Conservation (phyloP, 2,329 filamentous ascomycete genomes). For the Fusarium cicatricum region DNA sequence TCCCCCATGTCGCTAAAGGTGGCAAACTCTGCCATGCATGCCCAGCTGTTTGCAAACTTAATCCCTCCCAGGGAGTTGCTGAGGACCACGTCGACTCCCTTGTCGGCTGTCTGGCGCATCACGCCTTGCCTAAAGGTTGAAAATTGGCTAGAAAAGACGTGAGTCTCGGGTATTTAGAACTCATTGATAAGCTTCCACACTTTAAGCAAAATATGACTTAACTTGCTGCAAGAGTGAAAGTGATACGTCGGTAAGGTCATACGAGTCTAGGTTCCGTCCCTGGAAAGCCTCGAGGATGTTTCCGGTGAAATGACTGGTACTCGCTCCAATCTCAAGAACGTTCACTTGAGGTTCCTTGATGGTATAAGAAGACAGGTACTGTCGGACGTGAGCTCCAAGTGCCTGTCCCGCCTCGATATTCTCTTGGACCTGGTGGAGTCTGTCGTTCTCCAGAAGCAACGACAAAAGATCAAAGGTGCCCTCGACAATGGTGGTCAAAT, state of each 20-base stretch:
- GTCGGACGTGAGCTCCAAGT: not conserved
- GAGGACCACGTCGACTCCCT: not conserved
- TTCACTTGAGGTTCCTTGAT: not conserved
- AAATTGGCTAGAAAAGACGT: not conserved
- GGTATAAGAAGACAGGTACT: conserved; percentile 11
- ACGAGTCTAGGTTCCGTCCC: not conserved
- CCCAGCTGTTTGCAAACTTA: not conserved
- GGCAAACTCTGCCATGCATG: not conserved
- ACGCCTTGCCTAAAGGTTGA: not conserved
- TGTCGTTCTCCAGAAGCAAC: not conserved
- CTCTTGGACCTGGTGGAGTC: not conserved
- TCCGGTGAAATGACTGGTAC: not conserved
- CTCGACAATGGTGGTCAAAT: conserved; percentile 3
- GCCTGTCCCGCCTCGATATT: not conserved
- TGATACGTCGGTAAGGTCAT: conserved; percentile 10
- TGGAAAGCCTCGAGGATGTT: not conserved
- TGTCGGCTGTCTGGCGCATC: not conserved
- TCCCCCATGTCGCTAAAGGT: not conserved
- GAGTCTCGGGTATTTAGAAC: not conserved
- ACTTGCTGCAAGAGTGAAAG: not conserved
- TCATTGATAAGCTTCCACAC: not conserved
- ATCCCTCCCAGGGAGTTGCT: not conserved
- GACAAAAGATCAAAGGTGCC: not conserved
- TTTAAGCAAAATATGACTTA: not conserved
- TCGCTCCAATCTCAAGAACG: conserved; percentile 15